These are phyloP conservation scores for Hypoxylon perforatum DNA, from an alignment of 495 filamentous ascomycete species.

Conservation along the genomic window DNA sequence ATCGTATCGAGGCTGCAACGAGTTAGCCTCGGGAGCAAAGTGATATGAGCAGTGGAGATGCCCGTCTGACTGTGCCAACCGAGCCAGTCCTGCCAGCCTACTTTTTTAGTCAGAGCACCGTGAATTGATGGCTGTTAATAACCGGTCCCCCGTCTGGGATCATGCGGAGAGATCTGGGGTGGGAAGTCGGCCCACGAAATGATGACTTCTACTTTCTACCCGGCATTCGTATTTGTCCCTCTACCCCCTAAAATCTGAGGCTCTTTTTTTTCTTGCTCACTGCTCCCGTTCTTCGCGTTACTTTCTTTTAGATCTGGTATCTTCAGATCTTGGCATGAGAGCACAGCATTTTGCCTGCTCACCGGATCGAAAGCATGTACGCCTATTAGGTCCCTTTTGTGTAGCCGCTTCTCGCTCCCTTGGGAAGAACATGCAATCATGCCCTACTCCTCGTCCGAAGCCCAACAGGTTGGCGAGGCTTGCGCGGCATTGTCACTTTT, in stretches of 20 bases:
- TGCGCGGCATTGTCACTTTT: slow-evolving; percentile 31
- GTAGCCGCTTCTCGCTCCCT: slow-evolving; percentile 4
- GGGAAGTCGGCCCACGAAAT: slow-evolving; percentile 2
- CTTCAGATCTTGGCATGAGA: neutral
- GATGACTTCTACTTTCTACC: slow-evolving; percentile 5
- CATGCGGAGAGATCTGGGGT: slow-evolving; percentile 25
- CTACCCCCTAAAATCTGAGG: neutral
- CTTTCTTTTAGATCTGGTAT: too few relatives aligned
- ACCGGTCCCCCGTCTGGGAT: slow-evolving; percentile 6
- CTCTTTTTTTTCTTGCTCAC: neutral
- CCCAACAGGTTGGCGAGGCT: slow-evolving; percentile 33
- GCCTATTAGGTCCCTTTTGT: slow-evolving; percentile 6
- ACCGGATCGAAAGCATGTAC: slow-evolving; percentile 11
- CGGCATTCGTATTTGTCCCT: neutral
- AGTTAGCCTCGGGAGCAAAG: slow-evolving; percentile 19
- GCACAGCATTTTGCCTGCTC: neutral
- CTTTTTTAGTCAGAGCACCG: slow-evolving; percentile 7
- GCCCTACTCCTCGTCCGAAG: slow-evolving; percentile 27
- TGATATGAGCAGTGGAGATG: slow-evolving; percentile 19
- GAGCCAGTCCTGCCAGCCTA: too few relatives aligned
- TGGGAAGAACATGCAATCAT: slow-evolving; percentile 11
- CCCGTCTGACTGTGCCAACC: slow-evolving; percentile 19
- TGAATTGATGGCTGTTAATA: slow-evolving; percentile 11
- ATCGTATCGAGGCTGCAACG: slow-evolving; percentile 24
- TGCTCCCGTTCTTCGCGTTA: neutral